Conservation (phyloP, 768 basidiomycete genomes). For the Rhizopogon vinicolor region DNA sequence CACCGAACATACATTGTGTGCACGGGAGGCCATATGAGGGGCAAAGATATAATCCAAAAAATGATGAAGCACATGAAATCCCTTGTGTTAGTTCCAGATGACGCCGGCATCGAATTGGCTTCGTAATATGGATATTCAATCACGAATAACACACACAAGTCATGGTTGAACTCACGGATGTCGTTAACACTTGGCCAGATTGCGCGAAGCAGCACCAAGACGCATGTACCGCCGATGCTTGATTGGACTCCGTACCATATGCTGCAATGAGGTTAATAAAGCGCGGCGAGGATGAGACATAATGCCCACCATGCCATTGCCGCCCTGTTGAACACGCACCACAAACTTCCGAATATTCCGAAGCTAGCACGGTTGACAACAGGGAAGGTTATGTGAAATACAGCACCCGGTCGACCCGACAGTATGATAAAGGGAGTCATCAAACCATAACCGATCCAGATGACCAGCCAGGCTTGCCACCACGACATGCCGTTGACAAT, state of each 20-base stretch:
- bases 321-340: conserved; percentile 68
- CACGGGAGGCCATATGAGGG: conserved; percentile 73
- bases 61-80: conserved; percentile 77
- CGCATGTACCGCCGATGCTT: conserved; percentile 69
- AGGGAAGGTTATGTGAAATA: conserved; percentile 66
- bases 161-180: conserved; percentile 39
- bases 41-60: conserved; percentile 73
- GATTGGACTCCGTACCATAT: conserved; percentile 71
- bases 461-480: conserved; percentile 78
- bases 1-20: conserved; percentile 54
- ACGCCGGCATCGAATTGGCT: conserved; percentile 62
- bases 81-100: conserved; percentile 61
- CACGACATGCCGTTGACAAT: conserved; percentile 60
- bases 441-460: conserved; percentile 56
- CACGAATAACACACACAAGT: background rate
- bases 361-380: conserved; percentile 65
- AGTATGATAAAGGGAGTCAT: conserved; percentile 63
- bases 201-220: conserved; percentile 61
- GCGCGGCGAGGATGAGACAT: conserved; percentile 12
- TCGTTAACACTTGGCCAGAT: conserved; percentile 67
- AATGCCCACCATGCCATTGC: conserved; percentile 57
- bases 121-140: background rate
- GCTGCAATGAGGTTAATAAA: conserved; percentile 22
- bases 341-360: conserved; percentile 65
- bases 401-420: conserved; percentile 67